Percentiles rank a stretch among this genome's conserved stretches.
phyloP scores from a whole-genome alignment of 179 eudicot genomes.

The Camellia oleifera region DNA sequence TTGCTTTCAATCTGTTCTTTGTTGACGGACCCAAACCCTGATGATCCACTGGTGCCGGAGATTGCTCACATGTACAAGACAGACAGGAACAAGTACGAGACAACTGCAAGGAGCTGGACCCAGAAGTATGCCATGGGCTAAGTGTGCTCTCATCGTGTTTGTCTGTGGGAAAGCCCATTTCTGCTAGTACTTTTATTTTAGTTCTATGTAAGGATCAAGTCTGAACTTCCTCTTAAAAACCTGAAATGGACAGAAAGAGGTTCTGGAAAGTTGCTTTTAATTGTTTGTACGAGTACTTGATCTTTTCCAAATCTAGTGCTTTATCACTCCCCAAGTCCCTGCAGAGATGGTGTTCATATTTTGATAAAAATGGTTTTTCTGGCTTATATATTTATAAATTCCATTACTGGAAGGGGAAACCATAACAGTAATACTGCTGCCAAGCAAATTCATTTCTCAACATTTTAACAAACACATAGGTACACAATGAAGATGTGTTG shows the following conservation, averaged over 20 bases:
- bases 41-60: constrained; percentile 51
- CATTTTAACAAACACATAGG: too few species aligned
- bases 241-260: constrained; percentile 29
- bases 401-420: too few species aligned
- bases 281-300: background rate
- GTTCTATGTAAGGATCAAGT: constrained; percentile 29
- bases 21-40: constrained; percentile 51
- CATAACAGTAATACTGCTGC: too few species aligned
- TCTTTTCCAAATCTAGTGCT: background rate
- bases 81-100: constrained; percentile 47
- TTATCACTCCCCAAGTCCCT: background rate
- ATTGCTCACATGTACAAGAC: constrained; percentile 57
- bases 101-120: constrained; percentile 55
- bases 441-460: too few species aligned
- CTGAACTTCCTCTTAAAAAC: constrained; percentile 33
- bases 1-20: constrained; percentile 48
- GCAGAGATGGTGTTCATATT: background rate
- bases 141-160: constrained; percentile 5
- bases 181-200: constrained; percentile 20
- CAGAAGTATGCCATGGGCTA: constrained; percentile 56
- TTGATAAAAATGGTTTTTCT: background rate
- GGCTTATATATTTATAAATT: too few species aligned
- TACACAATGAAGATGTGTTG: background rate
- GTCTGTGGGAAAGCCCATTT: background rate
- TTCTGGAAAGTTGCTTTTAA: background rate